Evolutionary conservation across 225 moss, liverwort and hornwort species (phyloP).

Genomic region (Lunularia cruciata): DNA sequence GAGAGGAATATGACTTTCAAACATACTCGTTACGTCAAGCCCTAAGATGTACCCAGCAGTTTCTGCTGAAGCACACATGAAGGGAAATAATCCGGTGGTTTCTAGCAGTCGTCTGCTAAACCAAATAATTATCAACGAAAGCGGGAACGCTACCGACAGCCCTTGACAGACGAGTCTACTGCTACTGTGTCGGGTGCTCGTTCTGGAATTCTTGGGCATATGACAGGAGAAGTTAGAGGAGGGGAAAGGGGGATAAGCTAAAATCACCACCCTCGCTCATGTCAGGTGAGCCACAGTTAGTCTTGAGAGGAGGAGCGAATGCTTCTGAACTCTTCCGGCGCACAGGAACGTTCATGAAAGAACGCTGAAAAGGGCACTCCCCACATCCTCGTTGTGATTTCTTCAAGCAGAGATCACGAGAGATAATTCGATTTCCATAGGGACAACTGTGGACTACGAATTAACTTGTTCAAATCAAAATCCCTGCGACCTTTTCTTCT

Average conservation of each 20-base stretch:
- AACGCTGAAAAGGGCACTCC: not conserved
- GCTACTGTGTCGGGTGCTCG: not conserved
- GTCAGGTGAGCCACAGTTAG: not conserved
- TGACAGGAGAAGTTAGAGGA: not conserved
- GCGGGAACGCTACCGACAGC: not conserved
- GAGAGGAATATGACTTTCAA: not conserved
- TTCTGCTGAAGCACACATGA: not conserved
- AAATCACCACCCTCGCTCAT: not conserved
- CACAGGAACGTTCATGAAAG: not conserved
- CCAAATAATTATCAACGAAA: slow-evolving; percentile 1
- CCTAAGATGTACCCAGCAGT: not conserved
- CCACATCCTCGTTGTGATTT: not conserved
- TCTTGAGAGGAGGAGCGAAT: not conserved
- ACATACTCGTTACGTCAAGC: too few relatives aligned
- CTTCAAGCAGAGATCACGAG: not conserved
- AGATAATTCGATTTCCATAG: not conserved
- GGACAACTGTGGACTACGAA: not conserved
- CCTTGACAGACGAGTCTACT: not conserved
- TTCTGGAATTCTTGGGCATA: not conserved
- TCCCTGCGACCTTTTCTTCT: slow-evolving; percentile 30
- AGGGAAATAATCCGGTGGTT: not conserved
- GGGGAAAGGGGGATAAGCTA: not conserved
- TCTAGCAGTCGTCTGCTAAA: not conserved
- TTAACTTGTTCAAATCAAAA: slow-evolving; percentile 1
- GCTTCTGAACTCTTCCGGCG: not conserved